Conservation (phyloP, 2,329 filamentous ascomycete species). For the Pseudocercospora vitis region DNA sequence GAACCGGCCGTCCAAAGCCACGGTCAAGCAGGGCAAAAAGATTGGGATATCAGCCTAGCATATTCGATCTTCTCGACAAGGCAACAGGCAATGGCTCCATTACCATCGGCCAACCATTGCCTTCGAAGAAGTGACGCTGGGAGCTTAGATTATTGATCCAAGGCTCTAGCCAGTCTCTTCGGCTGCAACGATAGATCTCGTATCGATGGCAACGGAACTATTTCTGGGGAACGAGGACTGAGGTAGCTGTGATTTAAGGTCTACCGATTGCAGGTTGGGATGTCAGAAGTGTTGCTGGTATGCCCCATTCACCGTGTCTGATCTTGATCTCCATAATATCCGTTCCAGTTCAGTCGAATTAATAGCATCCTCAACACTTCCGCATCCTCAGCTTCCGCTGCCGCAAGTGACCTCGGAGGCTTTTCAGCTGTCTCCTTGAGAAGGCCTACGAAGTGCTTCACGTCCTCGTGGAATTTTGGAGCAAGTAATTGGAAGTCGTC, state of each 20-base stretch:
- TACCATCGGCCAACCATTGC: neutral
- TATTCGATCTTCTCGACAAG: neutral
- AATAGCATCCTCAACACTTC: conserved; percentile 25
- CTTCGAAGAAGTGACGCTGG: neutral
- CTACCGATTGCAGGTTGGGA: too few species aligned
- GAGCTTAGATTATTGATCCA: too few species aligned
- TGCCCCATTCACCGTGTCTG: neutral
- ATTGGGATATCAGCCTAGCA: neutral
- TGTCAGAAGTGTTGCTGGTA: too few species aligned
- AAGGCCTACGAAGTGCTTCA: conserved; percentile 11
- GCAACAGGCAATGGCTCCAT: neutral
- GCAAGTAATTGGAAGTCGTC: neutral
- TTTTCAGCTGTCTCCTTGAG: conserved; percentile 23
- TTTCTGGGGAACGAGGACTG: too few species aligned
- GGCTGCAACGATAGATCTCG: too few species aligned
- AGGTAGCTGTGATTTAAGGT: too few species aligned
- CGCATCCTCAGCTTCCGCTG: conserved; percentile 16
- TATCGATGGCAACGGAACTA: too few species aligned
- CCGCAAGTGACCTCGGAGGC: conserved; percentile 16
- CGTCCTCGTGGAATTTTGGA: conserved; percentile 13
- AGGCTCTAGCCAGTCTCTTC: too few species aligned
- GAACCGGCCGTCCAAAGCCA: neutral
- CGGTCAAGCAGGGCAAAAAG: neutral
- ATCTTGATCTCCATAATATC: conserved; percentile 10
- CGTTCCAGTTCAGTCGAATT: conserved; percentile 26